These are phyloP conservation scores for Fusarium sp. DNA, from an alignment of 2,329 filamentous ascomycete species.

Conservation along the genomic window DNA sequence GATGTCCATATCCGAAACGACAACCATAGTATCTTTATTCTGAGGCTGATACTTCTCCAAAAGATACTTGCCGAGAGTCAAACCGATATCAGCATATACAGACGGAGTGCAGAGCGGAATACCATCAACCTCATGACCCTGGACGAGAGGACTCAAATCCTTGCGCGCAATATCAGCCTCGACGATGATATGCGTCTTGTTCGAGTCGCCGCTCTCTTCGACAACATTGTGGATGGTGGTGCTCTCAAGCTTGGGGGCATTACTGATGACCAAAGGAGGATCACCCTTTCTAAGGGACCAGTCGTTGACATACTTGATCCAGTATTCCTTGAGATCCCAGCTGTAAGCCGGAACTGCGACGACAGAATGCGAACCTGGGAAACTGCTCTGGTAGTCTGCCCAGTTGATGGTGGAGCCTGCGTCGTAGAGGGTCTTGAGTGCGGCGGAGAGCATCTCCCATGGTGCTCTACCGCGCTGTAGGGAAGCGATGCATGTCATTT, in stretches of 20 bases:
- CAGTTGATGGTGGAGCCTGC: slow-evolving; percentile 30
- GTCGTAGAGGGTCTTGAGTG: slow-evolving; percentile 22
- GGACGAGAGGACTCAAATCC: slow-evolving; percentile 31
- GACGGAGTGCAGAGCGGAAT: slow-evolving; percentile 37
- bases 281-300: slow-evolving; percentile 74
- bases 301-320: slow-evolving; percentile 72
- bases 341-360: slow-evolving; percentile 75
- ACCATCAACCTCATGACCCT: slow-evolving; percentile 37
- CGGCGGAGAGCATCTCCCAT: slow-evolving; percentile 16
- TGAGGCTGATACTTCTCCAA: slow-evolving; percentile 22
- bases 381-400: slow-evolving; percentile 48
- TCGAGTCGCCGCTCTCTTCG: slow-evolving; percentile 30
- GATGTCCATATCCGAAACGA: slow-evolving; percentile 39
- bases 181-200: slow-evolving; percentile 26
- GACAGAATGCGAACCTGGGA: slow-evolving; percentile 49
- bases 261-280: slow-evolving; percentile 32
- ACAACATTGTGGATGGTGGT: slow-evolving; percentile 34
- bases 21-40: slow-evolving; percentile 24
- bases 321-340: slow-evolving; percentile 80
- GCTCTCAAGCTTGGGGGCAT: slow-evolving; percentile 20
- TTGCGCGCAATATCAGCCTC: slow-evolving; percentile 37
- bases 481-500: slow-evolving; percentile 26
- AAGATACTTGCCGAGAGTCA: slow-evolving; percentile 31
- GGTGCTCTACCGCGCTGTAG: slow-evolving; percentile 23
- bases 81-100: slow-evolving; percentile 36